Evolutionary conservation across 164 flowering plant species (phyloP), one percentile per base, ranked within the genome.

Genomic region (Brasenia schreberi): DNA sequence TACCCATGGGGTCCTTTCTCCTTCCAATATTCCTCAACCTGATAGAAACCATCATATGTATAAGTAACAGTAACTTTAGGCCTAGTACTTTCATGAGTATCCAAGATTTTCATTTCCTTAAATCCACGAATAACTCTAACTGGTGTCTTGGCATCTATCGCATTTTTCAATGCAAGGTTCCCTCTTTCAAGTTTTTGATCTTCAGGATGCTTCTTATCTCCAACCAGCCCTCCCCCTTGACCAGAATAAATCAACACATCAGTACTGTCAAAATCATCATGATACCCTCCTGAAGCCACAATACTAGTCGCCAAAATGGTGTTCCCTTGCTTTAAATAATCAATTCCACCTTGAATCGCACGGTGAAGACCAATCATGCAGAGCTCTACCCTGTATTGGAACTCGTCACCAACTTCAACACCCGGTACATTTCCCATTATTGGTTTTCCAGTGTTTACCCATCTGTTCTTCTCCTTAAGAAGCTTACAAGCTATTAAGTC

Each of bases 351-450:
- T 68, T 85, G 92, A 64, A 33, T 71, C 4, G 19, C 87, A 58
- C 85, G 86, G 77, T 94, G 99, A 70, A 94, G 84, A 16, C 96
- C 99, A 33, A 94, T 67, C 39, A 89, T 72, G 58, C 75, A 74
- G 43, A 94, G 96, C 77, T 94, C 99, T 39, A 82, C 83, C 71
- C 97, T 81, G 73, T 80, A 94, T 18, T 83, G 96, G 72, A 91
- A 94, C 75, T 88, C 88, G 62, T 91, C 96, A 39, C 97, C 99
- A 72, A 94, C 83, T 75, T 89, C 96, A 66, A 91, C 90, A 27
- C 99, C 97, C 16, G 96, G 90, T 9, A 94, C 92, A 66, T 58
- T 42, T 59, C 99, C 99, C 45, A 89, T 18, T 44, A 83, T 80
- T 43, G 70, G 71, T 64, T 81, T 77, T 2, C 78, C 83, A 5